Evolutionary conservation across 2,329 filamentous ascomycete species (phyloP).

Genomic region (Penicillium sp.): DNA sequence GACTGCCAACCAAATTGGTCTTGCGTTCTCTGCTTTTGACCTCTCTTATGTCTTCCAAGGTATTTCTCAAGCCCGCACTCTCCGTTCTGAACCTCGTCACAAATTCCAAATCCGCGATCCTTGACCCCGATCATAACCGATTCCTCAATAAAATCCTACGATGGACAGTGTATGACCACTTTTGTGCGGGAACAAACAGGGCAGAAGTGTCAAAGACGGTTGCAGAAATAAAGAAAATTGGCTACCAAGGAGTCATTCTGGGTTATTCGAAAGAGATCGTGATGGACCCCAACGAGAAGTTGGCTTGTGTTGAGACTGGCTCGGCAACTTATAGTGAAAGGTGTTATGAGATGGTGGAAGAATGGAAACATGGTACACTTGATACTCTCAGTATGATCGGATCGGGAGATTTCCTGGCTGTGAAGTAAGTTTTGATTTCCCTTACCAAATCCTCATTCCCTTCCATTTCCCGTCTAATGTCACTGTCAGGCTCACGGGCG

Average conservation of each 20-base stretch:
- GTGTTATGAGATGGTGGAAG: slow-evolving; percentile 18
- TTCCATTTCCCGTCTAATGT: not conserved
- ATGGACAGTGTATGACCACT: slow-evolving; percentile 84
- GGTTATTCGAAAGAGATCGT: slow-evolving; percentile 82
- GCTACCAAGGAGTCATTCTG: slow-evolving; percentile 80
- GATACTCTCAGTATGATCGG: slow-evolving; percentile 22
- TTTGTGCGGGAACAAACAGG: slow-evolving; percentile 77
- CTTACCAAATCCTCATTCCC: too few relatives aligned
- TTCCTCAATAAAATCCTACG: slow-evolving; percentile 69
- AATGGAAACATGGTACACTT: slow-evolving; percentile 23
- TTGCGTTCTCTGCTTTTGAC: slow-evolving; percentile 19
- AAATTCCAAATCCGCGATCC: slow-evolving; percentile 62
- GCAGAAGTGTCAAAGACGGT: slow-evolving; percentile 67
- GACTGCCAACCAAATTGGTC: slow-evolving; percentile 16
- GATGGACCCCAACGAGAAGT: slow-evolving; percentile 50
- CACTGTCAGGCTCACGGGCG: slow-evolving; percentile 17
- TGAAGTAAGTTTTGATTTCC: slow-evolving; percentile 14
- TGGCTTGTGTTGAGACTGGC: slow-evolving; percentile 9
- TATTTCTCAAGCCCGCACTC: slow-evolving; percentile 67
- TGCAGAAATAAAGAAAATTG: slow-evolving; percentile 65
- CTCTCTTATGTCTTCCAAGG: slow-evolving; percentile 32
- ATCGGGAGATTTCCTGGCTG: slow-evolving; percentile 19
- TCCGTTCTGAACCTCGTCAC: slow-evolving; percentile 67
- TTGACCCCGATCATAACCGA: slow-evolving; percentile 74
- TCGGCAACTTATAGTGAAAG: slow-evolving; percentile 13